Evolutionary conservation across 1,284 basidiomycete species (phyloP), one percentile per base, ranked within the genome.

Genomic region (Moesziomyces parantarcticus): DNA sequence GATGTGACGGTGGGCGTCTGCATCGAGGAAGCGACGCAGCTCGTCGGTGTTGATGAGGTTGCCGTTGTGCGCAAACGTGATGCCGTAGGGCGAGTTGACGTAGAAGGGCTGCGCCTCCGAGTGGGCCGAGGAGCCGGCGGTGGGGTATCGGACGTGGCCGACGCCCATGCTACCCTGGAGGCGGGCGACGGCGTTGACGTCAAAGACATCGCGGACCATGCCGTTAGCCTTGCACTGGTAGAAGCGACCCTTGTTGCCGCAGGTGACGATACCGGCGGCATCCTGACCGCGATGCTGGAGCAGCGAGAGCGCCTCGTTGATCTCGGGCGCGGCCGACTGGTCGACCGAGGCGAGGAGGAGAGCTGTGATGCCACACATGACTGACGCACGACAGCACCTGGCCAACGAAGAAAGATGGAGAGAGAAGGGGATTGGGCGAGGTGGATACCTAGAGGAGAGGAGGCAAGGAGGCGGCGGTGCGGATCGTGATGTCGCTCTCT

Each of bases 21-120:
- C 92, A 82, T 99, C 97, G 88, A 99, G 92, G 86, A 91, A 96
- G 78, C 92, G 90, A 72, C 94, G 89, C 25, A 99, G 88, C 58
- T 90, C 88, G 14, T 87, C 85, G 8, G 94, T 97, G 87, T 99
- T 97, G 87, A 97, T 97, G 41, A 99, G 89, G 85, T 99, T 99
- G 54, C 97, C 97, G 86, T 99, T 99, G 88, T 99, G 97, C 34
- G 93, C 96, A 84, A 99, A 92, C 64, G 95, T 93, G 82, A 99
- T 97, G 59, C 97, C 97, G 84, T 97, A 97, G 10, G 97, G 97
- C 21, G 94, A 96, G 87, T 99, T 99, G 80, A 99, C 97, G 85
- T 99, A 99, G 88, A 99, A 99, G 2, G 97, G 97, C 84, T 99
- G 97, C 5, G 97, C 95, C 85, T 99, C 97, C n/a, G 95, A 91